Conservation (phyloP, 2,329 filamentous ascomycete genomes). For the Stachybotrys chlorohalonatus region DNA sequence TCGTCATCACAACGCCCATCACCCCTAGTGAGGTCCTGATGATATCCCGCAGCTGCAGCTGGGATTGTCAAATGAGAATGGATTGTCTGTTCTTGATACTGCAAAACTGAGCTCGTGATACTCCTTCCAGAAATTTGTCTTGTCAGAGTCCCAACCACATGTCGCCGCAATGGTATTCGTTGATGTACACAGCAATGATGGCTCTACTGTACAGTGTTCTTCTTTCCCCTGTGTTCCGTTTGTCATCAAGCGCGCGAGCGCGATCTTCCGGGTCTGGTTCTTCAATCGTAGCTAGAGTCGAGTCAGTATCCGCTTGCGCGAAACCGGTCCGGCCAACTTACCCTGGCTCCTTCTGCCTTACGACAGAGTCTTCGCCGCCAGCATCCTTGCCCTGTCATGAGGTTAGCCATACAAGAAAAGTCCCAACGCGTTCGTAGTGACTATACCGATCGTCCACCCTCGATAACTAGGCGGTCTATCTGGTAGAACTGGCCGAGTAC, state of each 20-base stretch:
- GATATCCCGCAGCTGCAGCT: no score
- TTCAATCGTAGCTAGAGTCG: neutral
- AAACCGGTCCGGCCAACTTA: conserved; percentile 29
- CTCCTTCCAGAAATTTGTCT: neutral
- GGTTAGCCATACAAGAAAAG: conserved; percentile 6
- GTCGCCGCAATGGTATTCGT: neutral
- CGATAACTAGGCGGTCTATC: conserved; percentile 82
- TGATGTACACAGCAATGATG: neutral
- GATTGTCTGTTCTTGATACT: neutral
- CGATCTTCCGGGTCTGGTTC: no score
- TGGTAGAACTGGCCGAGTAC: conserved; percentile 93
- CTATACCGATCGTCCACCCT: conserved; percentile 68
- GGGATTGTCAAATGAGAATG: neutral
- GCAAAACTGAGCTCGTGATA: neutral
- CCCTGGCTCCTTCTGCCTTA: conserved; percentile 73
- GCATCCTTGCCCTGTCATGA: conserved; percentile 56
- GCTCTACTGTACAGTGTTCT: neutral
- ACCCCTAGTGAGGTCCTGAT: no score
- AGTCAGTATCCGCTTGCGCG: neutral
- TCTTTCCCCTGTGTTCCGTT: neutral
- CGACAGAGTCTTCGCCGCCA: conserved; percentile 55
- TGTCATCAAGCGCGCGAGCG: neutral
- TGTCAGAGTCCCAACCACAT: neutral
- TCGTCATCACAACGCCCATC: no score
- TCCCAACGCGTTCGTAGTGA: neutral